phyloP scores from a whole-genome alignment of 129 eudicot species.

The Glebionis coronaria region DNA sequence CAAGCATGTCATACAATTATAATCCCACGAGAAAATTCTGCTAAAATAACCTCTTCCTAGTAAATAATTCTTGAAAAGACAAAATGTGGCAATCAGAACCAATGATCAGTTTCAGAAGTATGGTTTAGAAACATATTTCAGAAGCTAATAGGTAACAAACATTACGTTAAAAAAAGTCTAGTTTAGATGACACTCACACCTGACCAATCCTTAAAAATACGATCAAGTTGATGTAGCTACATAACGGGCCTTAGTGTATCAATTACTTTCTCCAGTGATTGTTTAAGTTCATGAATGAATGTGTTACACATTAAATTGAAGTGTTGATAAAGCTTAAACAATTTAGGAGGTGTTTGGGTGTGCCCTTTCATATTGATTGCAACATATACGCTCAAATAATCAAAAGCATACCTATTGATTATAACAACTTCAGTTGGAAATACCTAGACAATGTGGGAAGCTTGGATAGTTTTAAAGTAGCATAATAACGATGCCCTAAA shows the following conservation, averaged over 20 bases:
- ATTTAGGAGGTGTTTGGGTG: too few species aligned
- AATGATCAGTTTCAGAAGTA: neutral
- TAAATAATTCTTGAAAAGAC: slow-evolving; percentile 9
- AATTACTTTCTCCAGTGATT: slow-evolving; percentile 54
- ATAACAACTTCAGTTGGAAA: too few species aligned
- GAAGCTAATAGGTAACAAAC: neutral
- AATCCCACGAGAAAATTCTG: neutral
- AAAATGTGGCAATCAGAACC: neutral
- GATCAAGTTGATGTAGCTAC: slow-evolving; percentile 43
- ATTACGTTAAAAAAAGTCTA: neutral
- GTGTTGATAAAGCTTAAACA: neutral
- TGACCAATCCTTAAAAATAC: slow-evolving; percentile 9
- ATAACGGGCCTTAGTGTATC: slow-evolving; percentile 50
- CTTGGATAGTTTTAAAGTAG: too few species aligned
- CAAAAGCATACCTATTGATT: too few species aligned
- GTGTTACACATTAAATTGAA: slow-evolving; percentile 47
- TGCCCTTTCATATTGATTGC: too few species aligned
- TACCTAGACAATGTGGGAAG: too few species aligned
- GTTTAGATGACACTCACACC: slow-evolving; percentile 27
- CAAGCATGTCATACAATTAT: neutral
- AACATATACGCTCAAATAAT: too few species aligned
- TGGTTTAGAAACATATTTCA: neutral
- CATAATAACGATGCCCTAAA: too few species aligned
- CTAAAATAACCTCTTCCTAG: slow-evolving; percentile 20
- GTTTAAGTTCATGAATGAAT: slow-evolving; percentile 55